A percentile compares a stretch with the other conserved stretches of the same genome.
These are phyloP conservation scores for Cochlearia excelsa DNA, from an alignment of 345 rosid species.

Conservation along the genomic window DNA sequence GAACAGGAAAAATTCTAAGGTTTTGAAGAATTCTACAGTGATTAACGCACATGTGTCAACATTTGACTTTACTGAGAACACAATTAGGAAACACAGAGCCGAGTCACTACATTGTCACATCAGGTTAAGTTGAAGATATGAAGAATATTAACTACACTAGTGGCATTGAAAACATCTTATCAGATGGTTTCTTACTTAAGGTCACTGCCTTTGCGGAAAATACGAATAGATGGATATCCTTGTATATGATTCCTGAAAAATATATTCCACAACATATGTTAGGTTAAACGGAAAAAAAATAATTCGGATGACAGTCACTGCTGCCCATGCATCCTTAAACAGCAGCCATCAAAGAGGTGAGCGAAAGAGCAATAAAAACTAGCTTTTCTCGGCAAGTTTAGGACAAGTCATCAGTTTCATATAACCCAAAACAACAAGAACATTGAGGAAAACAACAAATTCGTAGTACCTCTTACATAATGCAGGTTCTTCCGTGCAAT, in stretches of 20 bases:
- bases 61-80: slow-evolving; percentile 22
- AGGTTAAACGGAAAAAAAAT: slow-evolving; percentile 1
- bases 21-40: slow-evolving; percentile 3
- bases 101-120: slow-evolving; percentile 2
- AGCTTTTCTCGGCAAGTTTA: slow-evolving; percentile 13
- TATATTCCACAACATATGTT: slow-evolving; percentile 12
- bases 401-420: slow-evolving; percentile 17
- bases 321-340: slow-evolving; percentile 10
- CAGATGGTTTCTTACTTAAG: slow-evolving; percentile 49
- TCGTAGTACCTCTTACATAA: slow-evolving; percentile 73
- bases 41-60: slow-evolving; percentile 10
- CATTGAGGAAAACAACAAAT: slow-evolving; percentile 18
- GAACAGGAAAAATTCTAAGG: background rate
- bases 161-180: slow-evolving; percentile 16
- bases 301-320: background rate
- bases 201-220: slow-evolving; percentile 95
- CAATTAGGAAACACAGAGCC: slow-evolving; percentile 10
- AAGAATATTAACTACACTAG: slow-evolving; percentile 1
- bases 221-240: slow-evolving; percentile 97
- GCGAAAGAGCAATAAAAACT: slow-evolving; percentile 8
- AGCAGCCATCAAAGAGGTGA: slow-evolving; percentile 3
- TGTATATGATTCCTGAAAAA: slow-evolving; percentile 81
- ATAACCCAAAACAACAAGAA: slow-evolving; percentile 15
- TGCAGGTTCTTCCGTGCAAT: slow-evolving; percentile 70
- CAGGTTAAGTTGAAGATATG: slow-evolving; percentile 12